Evolutionary conservation across 2,329 filamentous ascomycete species (phyloP).

Genomic region (Chaetomiaceae sp.): DNA sequence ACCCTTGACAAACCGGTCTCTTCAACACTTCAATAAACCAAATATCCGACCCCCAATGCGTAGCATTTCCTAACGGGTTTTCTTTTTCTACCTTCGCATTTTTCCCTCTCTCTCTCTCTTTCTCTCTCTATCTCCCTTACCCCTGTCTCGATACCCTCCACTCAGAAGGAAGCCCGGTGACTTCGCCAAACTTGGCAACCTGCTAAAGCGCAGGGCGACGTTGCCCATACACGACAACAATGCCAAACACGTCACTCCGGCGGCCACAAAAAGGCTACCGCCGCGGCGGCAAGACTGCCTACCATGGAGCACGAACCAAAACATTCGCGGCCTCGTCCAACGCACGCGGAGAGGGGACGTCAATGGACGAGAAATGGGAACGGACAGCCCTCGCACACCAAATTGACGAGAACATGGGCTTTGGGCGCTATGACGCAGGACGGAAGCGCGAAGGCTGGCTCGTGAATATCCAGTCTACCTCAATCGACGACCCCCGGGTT

Average conservation of each 20-base stretch:
- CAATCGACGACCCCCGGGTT: slow-evolving; percentile 77
- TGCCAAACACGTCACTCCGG: slow-evolving; percentile 59
- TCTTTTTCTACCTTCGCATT: background rate
- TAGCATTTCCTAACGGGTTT: background rate
- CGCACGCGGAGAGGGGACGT: slow-evolving; percentile 76
- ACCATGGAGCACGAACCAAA: slow-evolving; percentile 66
- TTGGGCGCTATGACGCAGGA: slow-evolving; percentile 84
- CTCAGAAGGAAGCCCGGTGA: background rate
- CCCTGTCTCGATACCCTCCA: background rate
- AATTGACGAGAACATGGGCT: slow-evolving; percentile 95
- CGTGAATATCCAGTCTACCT: slow-evolving; percentile 88
- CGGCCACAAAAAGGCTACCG: slow-evolving; percentile 62
- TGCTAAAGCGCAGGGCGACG: background rate
- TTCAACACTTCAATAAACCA: background rate
- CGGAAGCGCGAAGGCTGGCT: slow-evolving; percentile 82
- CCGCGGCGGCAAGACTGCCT: slow-evolving; percentile 63
- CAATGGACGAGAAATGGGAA: slow-evolving; percentile 89
- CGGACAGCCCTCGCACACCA: slow-evolving; percentile 74
- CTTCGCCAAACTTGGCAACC: background rate
- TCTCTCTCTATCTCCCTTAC: background rate
- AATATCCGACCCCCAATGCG: background rate
- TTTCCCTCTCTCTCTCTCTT: too few relatives aligned
- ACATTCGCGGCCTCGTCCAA: slow-evolving; percentile 75
- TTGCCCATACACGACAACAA: slow-evolving; percentile 31
- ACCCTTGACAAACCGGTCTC: background rate